Evolutionary conservation across 2,329 filamentous ascomycete species (phyloP), one percentile per base, ranked within the genome.

Genomic region (Chaetomiaceae sp.): DNA sequence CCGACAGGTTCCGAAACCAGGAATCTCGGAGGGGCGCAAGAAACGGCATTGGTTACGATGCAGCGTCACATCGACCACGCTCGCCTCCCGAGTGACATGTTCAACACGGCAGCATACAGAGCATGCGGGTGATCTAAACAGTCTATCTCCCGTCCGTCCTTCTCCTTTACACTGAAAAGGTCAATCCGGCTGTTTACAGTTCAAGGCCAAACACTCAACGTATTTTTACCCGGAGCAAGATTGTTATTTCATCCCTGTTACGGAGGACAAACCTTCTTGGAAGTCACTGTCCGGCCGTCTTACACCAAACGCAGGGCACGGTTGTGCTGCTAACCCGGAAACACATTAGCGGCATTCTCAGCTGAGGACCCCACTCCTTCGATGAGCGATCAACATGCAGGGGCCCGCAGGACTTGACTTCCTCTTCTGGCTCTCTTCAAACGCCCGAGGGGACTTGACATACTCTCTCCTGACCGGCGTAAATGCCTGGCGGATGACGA

Each of bases 381-480:
- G 54, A 56, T 56, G 53, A 36, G 40, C 48, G 48, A 52, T 14
- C 31, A 17, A 15, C n/a, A n/a, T n/a, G 11, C 48, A 44, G 31
- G 42, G 43, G 33, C 22, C 22, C 8, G 11, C 8, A 36, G 29
- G 25, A 34, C 17, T 19, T 46, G 47, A 3, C 50, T 47, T 33
- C 50, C 50, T 42, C 25, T 42, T 53, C 29, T 7, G 37, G 50
- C 29, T 42, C 17, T 25, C 34, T n/a, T 40, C 15, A 11, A 17
- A 19, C 19, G 43, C 36, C 22, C 34, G 36, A 47, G 22, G 29
- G 27, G 39, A 20, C 12, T 29, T 19, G 20, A 42, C 19, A n/a
- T n/a, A n/a, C n/a, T 23, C 4, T 14, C 22, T n/a, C 23, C 39
- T 27, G 37, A 39, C 37, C 11, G 5, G 17, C 37, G 45, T 9